Base-by-base conservation (phyloP, 768 basidiomycete genomes). In the Hirschioporus abietinus region DNA sequence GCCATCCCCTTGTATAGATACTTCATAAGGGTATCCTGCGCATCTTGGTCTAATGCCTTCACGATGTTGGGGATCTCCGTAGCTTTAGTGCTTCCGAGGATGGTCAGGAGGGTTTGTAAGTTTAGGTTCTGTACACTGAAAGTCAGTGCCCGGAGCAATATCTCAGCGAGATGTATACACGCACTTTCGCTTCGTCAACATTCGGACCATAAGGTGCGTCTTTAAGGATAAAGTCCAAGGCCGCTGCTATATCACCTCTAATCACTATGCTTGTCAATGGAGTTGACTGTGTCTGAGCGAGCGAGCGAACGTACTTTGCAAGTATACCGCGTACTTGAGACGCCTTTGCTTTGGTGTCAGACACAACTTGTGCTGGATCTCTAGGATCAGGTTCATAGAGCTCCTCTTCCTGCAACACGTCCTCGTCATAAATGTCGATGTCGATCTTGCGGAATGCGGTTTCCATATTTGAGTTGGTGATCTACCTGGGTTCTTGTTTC, bases 1-100 rank as follows among this genome's bases (percentile, higher is more conserved):
- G 82, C 86, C 96, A 97, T 98, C 18, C 93, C 96, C 80, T 99
- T 99, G 86, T 98, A 99, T 18, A 99, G 81, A 74, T 96, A 99
- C 75, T 96, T 96, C 96, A 97, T 99, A 65, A 98, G 83, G 35
- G 89, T 92, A 73, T 97, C 96, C 73, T 95, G 93, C 59, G 84
- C 79, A 63, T 92, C 90, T 70, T 84, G 84, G 1, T 88, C 84
- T 34, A 98, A 83, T 0, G 82, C 76, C 72, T 88, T 91, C 75
- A 97, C 83, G 63, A 91, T 86, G 26, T 79, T 78, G 1, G 90
- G 82, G 69, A 98, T 93, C 69, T 98, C 96, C 1, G 92, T 84
- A 6, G 94, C 81, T 75, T 96, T 94, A 15, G 95, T 97, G 66
- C 92, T 95, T 82, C 97, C 98, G 69, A 98, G 85, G 69, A 99